phyloP scores from a whole-genome alignment of 306 rosid genomes.

The Sechiopsis laciniata region DNA sequence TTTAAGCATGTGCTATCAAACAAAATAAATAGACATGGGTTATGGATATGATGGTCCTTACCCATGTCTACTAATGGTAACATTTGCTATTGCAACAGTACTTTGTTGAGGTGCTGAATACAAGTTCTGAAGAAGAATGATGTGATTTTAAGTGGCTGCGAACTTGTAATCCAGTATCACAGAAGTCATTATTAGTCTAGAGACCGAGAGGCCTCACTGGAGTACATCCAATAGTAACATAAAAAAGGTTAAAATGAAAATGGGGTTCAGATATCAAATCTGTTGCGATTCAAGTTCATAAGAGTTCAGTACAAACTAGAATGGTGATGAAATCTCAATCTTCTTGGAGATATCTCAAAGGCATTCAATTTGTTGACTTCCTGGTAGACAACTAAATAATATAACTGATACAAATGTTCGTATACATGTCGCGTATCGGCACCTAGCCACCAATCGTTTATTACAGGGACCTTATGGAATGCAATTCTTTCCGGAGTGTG shows the following conservation, averaged over 20 bases:
- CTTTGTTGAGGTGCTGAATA: neutral
- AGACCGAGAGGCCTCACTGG: neutral
- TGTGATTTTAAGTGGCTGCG: neutral
- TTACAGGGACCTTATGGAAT: constrained; percentile 3
- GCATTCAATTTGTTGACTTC: constrained; percentile 1
- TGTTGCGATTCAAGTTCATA: constrained; percentile 9
- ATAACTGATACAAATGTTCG: neutral
- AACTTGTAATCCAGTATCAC: constrained; percentile 15
- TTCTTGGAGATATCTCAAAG: constrained; percentile 12
- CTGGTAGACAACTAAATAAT: constrained; percentile 16
- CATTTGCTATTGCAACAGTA: neutral
- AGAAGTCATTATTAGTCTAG: constrained; percentile 11
- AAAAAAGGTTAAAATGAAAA: neutral
- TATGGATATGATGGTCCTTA: neutral
- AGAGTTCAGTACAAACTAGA: constrained; percentile 11
- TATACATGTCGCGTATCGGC: constrained; percentile 4
- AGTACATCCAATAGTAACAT: neutral
- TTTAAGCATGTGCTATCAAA: constrained; percentile 6
- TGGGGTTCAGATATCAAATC: constrained; percentile 12
- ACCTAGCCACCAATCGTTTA: neutral
- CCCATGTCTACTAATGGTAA: neutral
- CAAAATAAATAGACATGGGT: neutral
- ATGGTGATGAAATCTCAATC: constrained; percentile 9
- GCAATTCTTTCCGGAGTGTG: constrained; percentile 18
- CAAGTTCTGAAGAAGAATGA: neutral